A percentile compares a stretch with the other conserved stretches of the same genome.
Evolutionary conservation across 2,329 filamentous ascomycete species (phyloP).

Genomic region (Sporothrix phasma): DNA sequence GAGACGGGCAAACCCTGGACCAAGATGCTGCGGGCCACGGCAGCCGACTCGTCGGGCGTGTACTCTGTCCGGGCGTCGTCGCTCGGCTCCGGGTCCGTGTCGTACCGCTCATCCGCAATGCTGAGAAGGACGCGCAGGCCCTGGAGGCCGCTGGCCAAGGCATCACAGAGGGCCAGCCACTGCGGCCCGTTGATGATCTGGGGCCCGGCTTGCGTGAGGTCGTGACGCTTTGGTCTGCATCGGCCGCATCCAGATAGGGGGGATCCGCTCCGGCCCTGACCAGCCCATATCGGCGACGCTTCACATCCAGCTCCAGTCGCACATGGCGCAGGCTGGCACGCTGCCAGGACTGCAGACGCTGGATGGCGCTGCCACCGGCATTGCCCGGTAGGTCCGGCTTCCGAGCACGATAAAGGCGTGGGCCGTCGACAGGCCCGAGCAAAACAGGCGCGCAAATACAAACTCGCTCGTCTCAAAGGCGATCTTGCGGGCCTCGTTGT

Average conservation of each 20-base stretch:
- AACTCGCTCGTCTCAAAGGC: slow-evolving; percentile 38
- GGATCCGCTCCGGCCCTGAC: neutral
- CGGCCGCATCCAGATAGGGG: neutral
- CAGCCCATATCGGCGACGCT: slow-evolving; percentile 29
- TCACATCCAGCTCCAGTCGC: slow-evolving; percentile 35
- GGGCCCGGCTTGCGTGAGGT: neutral
- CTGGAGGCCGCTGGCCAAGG: slow-evolving; percentile 29
- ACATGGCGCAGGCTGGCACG: slow-evolving; percentile 30
- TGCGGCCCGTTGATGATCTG: slow-evolving; percentile 17
- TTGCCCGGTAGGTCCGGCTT: neutral
- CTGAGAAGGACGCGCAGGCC: slow-evolving; percentile 32
- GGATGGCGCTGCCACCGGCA: neutral
- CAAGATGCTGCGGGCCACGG: slow-evolving; percentile 18
- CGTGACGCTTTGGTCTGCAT: too few relatives aligned
- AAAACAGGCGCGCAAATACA: slow-evolving; percentile 37
- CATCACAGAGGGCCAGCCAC: slow-evolving; percentile 30
- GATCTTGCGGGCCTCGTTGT: slow-evolving; percentile 31
- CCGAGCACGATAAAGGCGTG: slow-evolving; percentile 23
- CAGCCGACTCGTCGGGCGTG: slow-evolving; percentile 8
- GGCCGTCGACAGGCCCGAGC: slow-evolving; percentile 35
- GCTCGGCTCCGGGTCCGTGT: neutral
- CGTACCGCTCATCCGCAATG: slow-evolving; percentile 15
- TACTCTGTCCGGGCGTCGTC: neutral
- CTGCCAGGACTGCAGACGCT: slow-evolving; percentile 33
- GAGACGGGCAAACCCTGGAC: slow-evolving; percentile 27